Conservation (phyloP, 108 stramenopile genomes). For the Epithemia pelagica region DNA sequence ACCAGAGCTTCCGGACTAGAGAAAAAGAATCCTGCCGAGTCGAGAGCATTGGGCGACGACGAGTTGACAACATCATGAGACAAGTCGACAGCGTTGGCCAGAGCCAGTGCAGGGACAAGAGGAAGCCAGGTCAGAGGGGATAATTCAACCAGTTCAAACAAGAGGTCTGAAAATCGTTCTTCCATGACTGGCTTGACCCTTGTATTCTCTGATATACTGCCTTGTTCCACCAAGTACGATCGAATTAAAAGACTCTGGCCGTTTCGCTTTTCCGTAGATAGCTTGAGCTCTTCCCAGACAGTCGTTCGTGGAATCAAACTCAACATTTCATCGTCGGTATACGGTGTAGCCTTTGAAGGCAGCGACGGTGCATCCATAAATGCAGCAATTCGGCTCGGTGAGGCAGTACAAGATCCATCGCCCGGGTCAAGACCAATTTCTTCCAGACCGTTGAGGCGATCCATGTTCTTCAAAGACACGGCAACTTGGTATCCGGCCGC, state of each 20-base stretch:
- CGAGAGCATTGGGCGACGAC: constrained; percentile 26
- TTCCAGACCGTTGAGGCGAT: not conserved
- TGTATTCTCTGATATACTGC: not conserved
- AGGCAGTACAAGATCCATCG: not conserved
- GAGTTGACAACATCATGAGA: constrained; percentile 24
- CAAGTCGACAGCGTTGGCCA: constrained; percentile 30
- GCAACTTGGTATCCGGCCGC: constrained; percentile 14
- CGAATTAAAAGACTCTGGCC: constrained; percentile 17
- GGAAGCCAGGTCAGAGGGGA: constrained; percentile 28
- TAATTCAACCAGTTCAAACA: constrained; percentile 26
- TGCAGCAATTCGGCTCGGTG: not conserved
- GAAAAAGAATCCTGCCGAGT: constrained; percentile 25
- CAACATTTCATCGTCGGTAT: not conserved
- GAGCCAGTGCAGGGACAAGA: constrained; percentile 25
- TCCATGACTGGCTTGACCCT: constrained; percentile 9
- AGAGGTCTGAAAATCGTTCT: constrained; percentile 18
- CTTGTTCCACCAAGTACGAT: constrained; percentile 17
- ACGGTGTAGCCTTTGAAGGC: not conserved
- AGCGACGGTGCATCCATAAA: constrained; percentile 1
- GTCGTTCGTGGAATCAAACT: not conserved
- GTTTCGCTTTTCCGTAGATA: constrained; percentile 10
- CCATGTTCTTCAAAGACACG: not conserved
- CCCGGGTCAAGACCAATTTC: not conserved
- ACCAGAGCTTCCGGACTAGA: constrained; percentile 18
- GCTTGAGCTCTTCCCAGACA: not conserved